A percentile compares a stretch with the other conserved stretches of the same genome.
These are phyloP conservation scores for Galeopsis tetrahit DNA, from an alignment of 257 asterid genomes.

Conservation along the genomic window DNA sequence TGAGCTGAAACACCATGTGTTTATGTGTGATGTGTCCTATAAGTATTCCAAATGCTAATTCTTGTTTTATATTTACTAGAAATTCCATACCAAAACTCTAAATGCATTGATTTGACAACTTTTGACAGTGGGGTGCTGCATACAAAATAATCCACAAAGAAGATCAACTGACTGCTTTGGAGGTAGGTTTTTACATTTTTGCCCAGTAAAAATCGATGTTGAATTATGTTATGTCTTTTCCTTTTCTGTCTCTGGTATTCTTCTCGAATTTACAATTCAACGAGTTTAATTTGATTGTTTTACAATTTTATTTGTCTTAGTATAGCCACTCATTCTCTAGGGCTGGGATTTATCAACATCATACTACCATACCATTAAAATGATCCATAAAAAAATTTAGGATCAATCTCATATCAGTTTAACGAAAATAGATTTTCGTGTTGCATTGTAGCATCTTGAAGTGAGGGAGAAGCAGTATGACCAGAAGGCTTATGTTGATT, in stretches of 20 bases:
- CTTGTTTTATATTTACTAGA: neutral
- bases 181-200: conserved; percentile 44
- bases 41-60: neutral
- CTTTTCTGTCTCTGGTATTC: neutral
- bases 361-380: too few relatives aligned
- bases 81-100: neutral
- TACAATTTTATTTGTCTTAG: neutral
- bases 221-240: neutral
- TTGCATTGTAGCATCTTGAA: conserved; percentile 69
- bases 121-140: conserved; percentile 90
- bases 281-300: neutral
- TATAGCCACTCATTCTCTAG: too few relatives aligned
- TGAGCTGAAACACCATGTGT: neutral
- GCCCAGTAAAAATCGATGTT: neutral
- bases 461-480: conserved; percentile 99
- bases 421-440: neutral
- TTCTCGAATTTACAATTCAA: neutral
- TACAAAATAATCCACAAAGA: conserved; percentile 70
- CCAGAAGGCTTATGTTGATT: conserved; percentile 71
- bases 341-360: too few relatives aligned
- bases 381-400: too few relatives aligned
- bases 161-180: conserved; percentile 80
- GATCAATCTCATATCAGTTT: neutral
- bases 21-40: neutral
- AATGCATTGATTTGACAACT: conserved; percentile 18